Evolutionary conservation across 1,284 basidiomycete genomes (phyloP).

Genomic region (Termitomyces sp.): DNA sequence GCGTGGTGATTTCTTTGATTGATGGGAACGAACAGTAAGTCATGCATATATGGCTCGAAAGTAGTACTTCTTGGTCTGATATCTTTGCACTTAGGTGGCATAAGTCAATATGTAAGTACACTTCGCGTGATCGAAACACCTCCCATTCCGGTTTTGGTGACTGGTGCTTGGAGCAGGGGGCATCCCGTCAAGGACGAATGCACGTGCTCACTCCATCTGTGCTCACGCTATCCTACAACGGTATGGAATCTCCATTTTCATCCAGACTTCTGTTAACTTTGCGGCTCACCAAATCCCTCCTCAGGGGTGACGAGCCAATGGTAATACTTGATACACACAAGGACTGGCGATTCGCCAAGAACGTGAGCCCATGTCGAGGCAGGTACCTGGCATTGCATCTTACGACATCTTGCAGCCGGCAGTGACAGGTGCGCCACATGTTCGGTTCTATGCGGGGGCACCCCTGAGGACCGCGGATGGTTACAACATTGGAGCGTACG

Average conservation of each 20-base stretch:
- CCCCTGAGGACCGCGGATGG: slow-evolving; percentile 87
- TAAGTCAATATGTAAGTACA: slow-evolving; percentile 69
- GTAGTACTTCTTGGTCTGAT: background rate
- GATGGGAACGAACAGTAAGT: slow-evolving; percentile 77
- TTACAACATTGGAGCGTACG: slow-evolving; percentile 80
- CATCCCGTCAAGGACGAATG: slow-evolving; percentile 47
- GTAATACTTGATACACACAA: slow-evolving; percentile 74
- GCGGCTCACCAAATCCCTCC: slow-evolving; percentile 2
- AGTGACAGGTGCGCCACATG: slow-evolving; percentile 60
- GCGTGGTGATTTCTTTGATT: slow-evolving; percentile 78
- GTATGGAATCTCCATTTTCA: slow-evolving; percentile 35
- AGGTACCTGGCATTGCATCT: background rate
- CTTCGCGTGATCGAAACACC: background rate
- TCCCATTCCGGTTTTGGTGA: background rate
- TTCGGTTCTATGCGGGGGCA: slow-evolving; percentile 90
- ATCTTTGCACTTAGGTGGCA: slow-evolving; percentile 53
- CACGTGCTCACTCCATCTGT: slow-evolving; percentile 72
- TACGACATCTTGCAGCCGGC: slow-evolving; percentile 52
- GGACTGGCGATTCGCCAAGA: slow-evolving; percentile 87
- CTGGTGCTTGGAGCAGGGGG: slow-evolving; percentile 45
- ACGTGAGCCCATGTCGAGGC: slow-evolving; percentile 40
- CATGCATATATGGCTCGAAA: background rate
- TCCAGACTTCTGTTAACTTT: background rate
- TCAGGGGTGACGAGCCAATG: slow-evolving; percentile 81
- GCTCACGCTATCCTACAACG: slow-evolving; percentile 80